Evolutionary conservation across 768 basidiomycete genomes (phyloP), one percentile per base, ranked within the genome.

Genomic region (Boletus coccyginus): DNA sequence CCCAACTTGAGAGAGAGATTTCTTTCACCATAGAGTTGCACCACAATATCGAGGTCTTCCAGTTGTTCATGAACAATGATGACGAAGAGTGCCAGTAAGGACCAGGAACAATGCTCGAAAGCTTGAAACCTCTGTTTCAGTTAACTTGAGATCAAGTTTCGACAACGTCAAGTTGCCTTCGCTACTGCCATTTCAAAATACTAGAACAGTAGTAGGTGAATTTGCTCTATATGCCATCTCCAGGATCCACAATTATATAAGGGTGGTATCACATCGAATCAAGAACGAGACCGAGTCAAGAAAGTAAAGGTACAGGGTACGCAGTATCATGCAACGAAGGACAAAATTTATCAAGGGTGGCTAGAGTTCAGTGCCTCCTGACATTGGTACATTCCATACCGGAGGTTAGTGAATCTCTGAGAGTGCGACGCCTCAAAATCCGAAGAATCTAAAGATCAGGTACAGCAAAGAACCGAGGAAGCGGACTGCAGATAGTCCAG

Each of bases 401-500:
- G 19, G 42, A 48, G 21, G 32, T 41, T 35, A 39, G 11, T 8
- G 53, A 33, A 8, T 44, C 40, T 33, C 27, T 27, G 27, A 36
- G 46, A 27, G 29, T 10, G 16, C 14, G 48, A 38, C 54, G 33
- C 14, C 50, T 78, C 75, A 88, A 57, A 76, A 72, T 39, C 90
- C 88, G 62, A 87, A 77, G 46, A 92, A 75, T 62, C 88, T 82
- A 70, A 94, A 81, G 53, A 94, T 63, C 53, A 95, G 81, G 71
- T 94, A 95, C 44, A 92, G 62, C 49, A 85, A 67, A 16, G 91
- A 92, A 21, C 92, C 92, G 36, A 81, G 57, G 75, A 95, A 94
- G 39, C 94, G 86, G 64, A 94, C 73, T 36, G 85, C 86, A 45
- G 89, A 90, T 53, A 96, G 75, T 46, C 84, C 88, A 67, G 92